Base-by-base conservation (phyloP, 2,329 filamentous ascomycete species). In the Xylaria sp. region DNA sequence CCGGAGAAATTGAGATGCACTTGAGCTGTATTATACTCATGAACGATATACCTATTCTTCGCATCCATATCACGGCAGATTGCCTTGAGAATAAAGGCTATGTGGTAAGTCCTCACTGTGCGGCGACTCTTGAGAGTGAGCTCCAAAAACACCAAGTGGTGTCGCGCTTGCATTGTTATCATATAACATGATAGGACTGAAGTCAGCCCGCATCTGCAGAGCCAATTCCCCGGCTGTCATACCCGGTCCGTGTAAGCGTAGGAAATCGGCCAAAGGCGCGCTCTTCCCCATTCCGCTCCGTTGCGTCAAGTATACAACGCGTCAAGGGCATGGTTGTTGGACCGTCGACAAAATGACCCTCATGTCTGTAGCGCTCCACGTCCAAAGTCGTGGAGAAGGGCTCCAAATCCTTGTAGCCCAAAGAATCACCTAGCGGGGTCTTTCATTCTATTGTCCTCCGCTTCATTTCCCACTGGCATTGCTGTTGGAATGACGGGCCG, bases 271-370 rank as follows among this genome's bases (percentile, higher is more conserved):
- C 3, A 60, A 25, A 50, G n/a, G 25, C 27, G 17, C 22, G 11
- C 42, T n/a, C 31, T 59, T 39, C 25, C 45, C 33, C 42, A 60
- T 39, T 39, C 45, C 33, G 10, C 44, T 59, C 38, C 56, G 45
- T 33, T 10, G 27, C 20, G 6, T 51, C 9, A n/a, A 25, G 5
- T 55, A 36, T 29, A 27, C 51, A 25, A 13, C 15, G 29, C 25
- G 10, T 49, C 22, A 29, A 49, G 15, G 1, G 45, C 22, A 13
- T 36, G 29, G 10, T 15, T 15, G 44, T 31, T 31, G 17, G 15
- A 17, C 25, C 17, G 13, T 17, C 27, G 47, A 50, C 10, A 7
- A 15, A 29, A 9, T 50, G 31, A 7, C 5, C n/a, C 11, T 50
- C 47, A 31, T n/a, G 15, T 9, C 4, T n/a, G 25, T 2, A 7